Evolutionary conservation across 2,329 filamentous ascomycete species (phyloP), one percentile per base, ranked within the genome.

Genomic region (Calonectria pauciramosa): DNA sequence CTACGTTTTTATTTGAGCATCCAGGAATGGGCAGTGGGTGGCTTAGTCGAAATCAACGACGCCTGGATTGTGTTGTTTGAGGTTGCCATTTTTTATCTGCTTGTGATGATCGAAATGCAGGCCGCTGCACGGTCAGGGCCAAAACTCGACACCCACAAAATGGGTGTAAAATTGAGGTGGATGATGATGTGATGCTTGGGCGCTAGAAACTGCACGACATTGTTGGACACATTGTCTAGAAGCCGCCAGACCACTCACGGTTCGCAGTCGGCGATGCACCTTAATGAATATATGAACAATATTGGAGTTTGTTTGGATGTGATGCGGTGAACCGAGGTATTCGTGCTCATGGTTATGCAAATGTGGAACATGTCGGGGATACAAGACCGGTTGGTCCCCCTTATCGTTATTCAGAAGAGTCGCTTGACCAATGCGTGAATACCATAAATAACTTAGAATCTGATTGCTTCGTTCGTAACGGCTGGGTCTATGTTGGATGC

Each of bases 251-350:
- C 69, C 73, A 68, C 72, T 71, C 74, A 75, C 68, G 73, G 71
- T 79, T 76, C 73, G 73, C 75, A 79, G 78, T 79, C 73, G 76
- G 69, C 70, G 71, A 79, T 79, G 75, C 79, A 78, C 74, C 71
- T 78, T 81, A 81, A 81, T 80, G 80, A 81, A 81, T 80, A 80
- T 71, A 81, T 78, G 80, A 81, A 77, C 73, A 71, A 63, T 79
- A 71, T 75, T 65, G 70, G 49, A 60, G 41, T 30, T 30, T 32
- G 30, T 52, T 56, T 56, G 38, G 32, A 64, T 34, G 34, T 66
- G 26, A 38, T 54, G 30, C 52, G 41, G 68, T 70, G 59, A 64
- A 49, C 26, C 11, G 59, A 70, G 30, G 18, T 63, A 7, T 34
- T 60, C 18, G 32, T 64, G 38, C 36, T 41, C 14, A n/a, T 68